Evolutionary conservation across 306 rosid species (phyloP).

Genomic region (Rosa multiflora): DNA sequence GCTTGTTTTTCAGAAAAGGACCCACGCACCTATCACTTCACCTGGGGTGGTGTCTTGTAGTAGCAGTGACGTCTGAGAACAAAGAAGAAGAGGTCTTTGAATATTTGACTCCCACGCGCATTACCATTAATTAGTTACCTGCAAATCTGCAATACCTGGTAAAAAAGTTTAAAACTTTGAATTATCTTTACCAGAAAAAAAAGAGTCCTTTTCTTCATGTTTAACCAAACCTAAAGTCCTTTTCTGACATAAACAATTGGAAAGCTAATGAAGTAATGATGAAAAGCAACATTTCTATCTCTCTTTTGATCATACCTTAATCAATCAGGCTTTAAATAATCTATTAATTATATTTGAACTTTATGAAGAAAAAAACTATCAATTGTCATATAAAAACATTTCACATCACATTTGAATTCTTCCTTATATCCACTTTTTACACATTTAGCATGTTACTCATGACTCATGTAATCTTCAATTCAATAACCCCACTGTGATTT

Average conservation of each 20-base stretch:
- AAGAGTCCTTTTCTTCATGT: neutral
- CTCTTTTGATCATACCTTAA: conserved; percentile 4
- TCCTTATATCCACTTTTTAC: neutral
- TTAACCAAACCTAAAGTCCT: neutral
- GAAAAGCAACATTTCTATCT: neutral
- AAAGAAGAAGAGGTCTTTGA: neutral
- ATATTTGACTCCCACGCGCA: neutral
- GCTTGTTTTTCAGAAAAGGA: neutral
- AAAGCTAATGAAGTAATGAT: neutral
- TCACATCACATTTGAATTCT: neutral
- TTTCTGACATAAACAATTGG: neutral
- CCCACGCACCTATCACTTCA: conserved; percentile 12
- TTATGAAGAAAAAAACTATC: neutral
- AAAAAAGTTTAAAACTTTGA: neutral
- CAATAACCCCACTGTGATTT: neutral
- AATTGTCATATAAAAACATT: neutral
- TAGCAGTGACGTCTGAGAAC: neutral
- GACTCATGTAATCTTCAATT: neutral
- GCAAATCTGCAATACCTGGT: neutral
- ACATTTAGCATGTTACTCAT: neutral
- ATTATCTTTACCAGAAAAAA: neutral
- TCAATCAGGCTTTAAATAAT: neutral
- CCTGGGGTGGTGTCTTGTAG: neutral
- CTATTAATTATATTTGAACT: neutral
- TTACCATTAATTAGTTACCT: neutral